Conservation (phyloP, 2,329 filamentous ascomycete species). For the Geoglossum cookeanum region DNA sequence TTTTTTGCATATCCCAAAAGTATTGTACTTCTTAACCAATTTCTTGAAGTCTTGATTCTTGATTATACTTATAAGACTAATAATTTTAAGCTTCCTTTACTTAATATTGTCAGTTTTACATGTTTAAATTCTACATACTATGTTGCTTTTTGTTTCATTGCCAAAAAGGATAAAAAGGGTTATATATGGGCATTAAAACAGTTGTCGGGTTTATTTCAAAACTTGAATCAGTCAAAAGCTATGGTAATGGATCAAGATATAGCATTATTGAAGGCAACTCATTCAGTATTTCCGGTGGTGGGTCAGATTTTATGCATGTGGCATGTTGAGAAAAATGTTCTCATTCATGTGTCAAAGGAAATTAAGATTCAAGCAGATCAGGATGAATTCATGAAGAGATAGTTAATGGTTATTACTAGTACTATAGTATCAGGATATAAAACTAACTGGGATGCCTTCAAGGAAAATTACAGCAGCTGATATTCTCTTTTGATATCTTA, state of each 20-base stretch:
- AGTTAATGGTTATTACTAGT: no score
- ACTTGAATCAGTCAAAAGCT: not conserved
- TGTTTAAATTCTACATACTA: not conserved
- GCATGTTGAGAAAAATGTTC: not conserved
- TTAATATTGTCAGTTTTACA: not conserved
- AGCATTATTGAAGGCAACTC: not conserved
- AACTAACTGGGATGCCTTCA: no score
- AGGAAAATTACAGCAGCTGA: no score
- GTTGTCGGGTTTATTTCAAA: not conserved
- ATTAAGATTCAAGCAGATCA: no score
- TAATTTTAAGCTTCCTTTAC: not conserved
- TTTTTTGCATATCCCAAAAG: not conserved
- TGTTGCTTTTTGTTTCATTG: not conserved
- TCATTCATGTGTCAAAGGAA: not conserved
- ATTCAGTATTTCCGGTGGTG: not conserved
- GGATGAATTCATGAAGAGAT: no score
- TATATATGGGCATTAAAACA: not conserved
- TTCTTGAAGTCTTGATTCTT: not conserved
- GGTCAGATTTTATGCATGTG: not conserved
- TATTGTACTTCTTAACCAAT: not conserved
- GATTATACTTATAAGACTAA: conserved; percentile 2
- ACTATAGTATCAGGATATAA: no score
- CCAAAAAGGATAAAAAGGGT: not conserved
- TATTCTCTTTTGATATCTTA: no score
- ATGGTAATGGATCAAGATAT: not conserved